Base-by-base conservation (phyloP, 1,284 basidiomycete genomes). In the Trametes sp. region DNA sequence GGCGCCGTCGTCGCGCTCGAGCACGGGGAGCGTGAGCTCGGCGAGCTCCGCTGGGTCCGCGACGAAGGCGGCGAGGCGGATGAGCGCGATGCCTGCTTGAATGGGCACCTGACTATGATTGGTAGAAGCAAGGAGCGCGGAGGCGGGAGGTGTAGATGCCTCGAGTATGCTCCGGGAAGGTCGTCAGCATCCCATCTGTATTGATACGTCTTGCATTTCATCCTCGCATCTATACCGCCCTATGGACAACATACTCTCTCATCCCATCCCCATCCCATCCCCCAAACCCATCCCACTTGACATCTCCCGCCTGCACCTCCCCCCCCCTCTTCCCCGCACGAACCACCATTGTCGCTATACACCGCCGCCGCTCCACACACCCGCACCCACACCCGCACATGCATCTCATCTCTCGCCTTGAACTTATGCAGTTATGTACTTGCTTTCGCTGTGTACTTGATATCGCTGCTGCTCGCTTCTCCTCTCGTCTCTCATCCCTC, bases 351-450 rank as follows among this genome's bases (percentile, higher is more conserved):
- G 14, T 53, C 41, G 49, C 54, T 60, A 53, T 24, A 38, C 50
- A 52, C 45, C 45, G 10, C 33, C 29, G n/a, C 13, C 26, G 16
- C 28, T 44, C 41, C 53, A 14, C 31, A 13, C 21, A 44, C n/a
- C 42, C 10, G 10, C 29, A 19, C 21, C 26, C 44, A 24, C 35
- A 9, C 42, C 35, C 49, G 31, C 50, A 58, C 44, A 62, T 54
- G 53, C 65, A 61, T 61, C 54, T 36, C 38, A 19, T 41, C 38
- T 41, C 38, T 19, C 53, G 49, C 54, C 57, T 59, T 67, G 66
- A 68, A 68, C 52, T 69, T 68, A 71, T 71, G 69, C 63, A 62
- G 58, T 66, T 67, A 71, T 71, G 64, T 68, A 67, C 66, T 65
- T 60, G 62, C 62, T 66, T 63, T 68, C 62, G 64, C 63, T 62